Evolutionary conservation across 306 rosid species (phyloP).

Genomic region (Medicago lupulina): DNA sequence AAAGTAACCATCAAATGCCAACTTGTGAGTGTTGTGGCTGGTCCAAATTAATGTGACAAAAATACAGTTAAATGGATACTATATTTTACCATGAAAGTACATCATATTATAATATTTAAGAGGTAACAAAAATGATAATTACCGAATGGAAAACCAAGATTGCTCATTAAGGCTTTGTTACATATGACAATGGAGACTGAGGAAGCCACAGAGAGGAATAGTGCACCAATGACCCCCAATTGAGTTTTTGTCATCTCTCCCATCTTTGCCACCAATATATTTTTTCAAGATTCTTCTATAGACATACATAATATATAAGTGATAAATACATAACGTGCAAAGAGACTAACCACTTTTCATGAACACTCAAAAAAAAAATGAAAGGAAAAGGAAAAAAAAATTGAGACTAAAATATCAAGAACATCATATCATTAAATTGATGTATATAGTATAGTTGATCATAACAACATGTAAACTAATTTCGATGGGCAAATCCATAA

Average conservation of each 20-base stretch:
- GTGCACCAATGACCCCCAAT: constrained; percentile 88
- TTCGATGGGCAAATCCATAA: too few relatives aligned
- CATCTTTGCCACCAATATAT: constrained; percentile 57
- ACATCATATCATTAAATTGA: neutral
- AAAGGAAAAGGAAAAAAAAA: neutral
- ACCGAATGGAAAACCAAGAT: constrained; percentile 98
- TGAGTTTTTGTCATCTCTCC: constrained; percentile 89
- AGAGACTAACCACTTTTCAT: neutral
- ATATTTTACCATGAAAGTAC: too few relatives aligned
- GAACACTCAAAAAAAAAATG: neutral
- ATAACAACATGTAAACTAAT: neutral
- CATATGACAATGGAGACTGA: constrained; percentile 98
- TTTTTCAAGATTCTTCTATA: constrained; percentile 28
- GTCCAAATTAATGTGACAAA: neutral
- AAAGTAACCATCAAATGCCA: constrained; percentile 98
- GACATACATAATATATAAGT: neutral
- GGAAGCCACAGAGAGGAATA: constrained; percentile 94
- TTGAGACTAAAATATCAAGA: neutral
- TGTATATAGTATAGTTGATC: neutral
- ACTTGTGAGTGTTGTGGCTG: constrained; percentile 97
- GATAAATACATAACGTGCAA: neutral
- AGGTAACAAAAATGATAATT: constrained; percentile 1
- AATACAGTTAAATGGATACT: constrained; percentile 1
- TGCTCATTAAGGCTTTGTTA: constrained; percentile 99
- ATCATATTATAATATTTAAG: neutral